phyloP scores from a whole-genome alignment of 768 basidiomycete genomes.

The Chalciporus sphaerocephalus region DNA sequence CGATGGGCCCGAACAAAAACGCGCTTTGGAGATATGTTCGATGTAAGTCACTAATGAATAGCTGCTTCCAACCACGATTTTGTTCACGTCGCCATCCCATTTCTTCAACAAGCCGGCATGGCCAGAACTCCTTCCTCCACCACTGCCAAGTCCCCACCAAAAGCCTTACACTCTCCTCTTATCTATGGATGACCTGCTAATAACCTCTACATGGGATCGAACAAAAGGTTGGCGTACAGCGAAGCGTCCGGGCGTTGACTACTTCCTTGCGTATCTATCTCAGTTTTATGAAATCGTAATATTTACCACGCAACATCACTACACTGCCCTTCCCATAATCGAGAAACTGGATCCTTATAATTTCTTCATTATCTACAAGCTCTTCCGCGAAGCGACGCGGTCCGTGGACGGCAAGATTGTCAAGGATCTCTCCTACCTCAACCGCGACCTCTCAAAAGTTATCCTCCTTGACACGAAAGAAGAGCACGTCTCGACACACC shows the following conservation, averaged over 20 bases:
- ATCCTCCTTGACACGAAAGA: constrained; percentile 80
- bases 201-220: constrained; percentile 93
- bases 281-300: constrained; percentile 98
- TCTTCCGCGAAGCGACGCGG: constrained; percentile 91
- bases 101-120: constrained; percentile 92
- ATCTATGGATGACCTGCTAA: constrained; percentile 86
- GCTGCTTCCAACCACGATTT: background rate
- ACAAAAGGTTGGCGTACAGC: constrained; percentile 96
- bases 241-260: constrained; percentile 96
- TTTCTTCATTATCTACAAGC: constrained; percentile 81
- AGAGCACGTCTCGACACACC: constrained; percentile 74
- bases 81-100: constrained; percentile 35
- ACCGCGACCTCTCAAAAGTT: constrained; percentile 89
- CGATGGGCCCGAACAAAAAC: constrained; percentile 61
- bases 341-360: constrained; percentile 94
- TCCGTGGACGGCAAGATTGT: constrained; percentile 78
- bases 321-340: constrained; percentile 82
- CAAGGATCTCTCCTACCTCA: constrained; percentile 93
- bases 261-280: constrained; percentile 94
- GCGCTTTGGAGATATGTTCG: constrained; percentile 62
- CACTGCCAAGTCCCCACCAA: constrained; percentile 74
- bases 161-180: constrained; percentile 90
- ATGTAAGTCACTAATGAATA: constrained; percentile 42
- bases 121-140: constrained; percentile 87
- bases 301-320: constrained; percentile 86